Base-by-base conservation (phyloP, 257 asterid genomes). In the Anisodus acutangulus region DNA sequence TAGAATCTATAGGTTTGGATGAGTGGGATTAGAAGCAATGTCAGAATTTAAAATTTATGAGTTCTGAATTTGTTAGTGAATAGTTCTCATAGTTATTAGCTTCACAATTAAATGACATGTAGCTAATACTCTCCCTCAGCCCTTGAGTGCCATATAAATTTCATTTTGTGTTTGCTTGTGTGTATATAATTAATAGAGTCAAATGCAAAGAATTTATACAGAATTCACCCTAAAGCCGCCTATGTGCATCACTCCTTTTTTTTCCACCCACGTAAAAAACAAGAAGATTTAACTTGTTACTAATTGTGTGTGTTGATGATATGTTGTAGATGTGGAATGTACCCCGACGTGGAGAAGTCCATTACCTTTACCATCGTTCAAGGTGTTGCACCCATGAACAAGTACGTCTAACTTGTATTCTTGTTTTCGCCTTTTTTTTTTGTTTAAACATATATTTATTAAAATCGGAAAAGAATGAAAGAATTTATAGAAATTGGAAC, bases 361-460 rank as follows among this genome's bases (percentile, higher is more conserved):
- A 72, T 83, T 12, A 82, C 84, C 35, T 62, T 81, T 22, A 81
- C 89, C 84, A 64, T 81, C 85, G 45, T 87, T 11, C 12, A 74
- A 9, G 89, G 87, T 74, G 83, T 87, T 84, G 85, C 87, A 66
- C 85, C 85, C 9, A 17, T 11, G 58, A 87, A 3, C 81, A 69
- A 15, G 88, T 83, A 83, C 13, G 85, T 64, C 16, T 12, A 26
- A n/a, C 59, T 5, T 22, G 1, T 13, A 4, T 9, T 3, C 19
- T 55, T 9, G 2, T 2, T 37, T 35, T 66, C 16, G 3, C 45
- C 6, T 0, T 17, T 4, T 9, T 5, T 17, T 45, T 26, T 47
- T 49, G n/a, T 72, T 71, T 45, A 71, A 9, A 63, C 0, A 22
- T 63, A 9, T 53, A 51, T 2, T 51, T 51, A 9, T 51, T 51